Evolutionary conservation across 257 asterid species (phyloP), one percentile per base, ranked within the genome.

Genomic region (Ligustrum vulgare): DNA sequence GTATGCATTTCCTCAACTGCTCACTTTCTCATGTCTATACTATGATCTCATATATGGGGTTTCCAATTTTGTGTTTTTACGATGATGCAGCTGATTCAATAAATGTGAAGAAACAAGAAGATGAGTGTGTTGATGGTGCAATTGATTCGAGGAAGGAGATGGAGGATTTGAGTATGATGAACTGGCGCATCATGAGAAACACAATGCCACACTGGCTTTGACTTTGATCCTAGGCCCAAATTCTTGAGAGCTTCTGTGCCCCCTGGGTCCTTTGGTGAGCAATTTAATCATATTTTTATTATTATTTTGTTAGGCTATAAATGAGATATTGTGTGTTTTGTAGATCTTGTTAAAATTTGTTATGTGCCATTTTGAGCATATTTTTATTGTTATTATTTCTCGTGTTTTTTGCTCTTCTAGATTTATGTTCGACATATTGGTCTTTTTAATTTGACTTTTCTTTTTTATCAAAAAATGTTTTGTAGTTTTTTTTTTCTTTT

Each of bases 121-220:
- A 28, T 0, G 31, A 28, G 31, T 28, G 31, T 28, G 31, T 1
- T 28, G 31, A 28, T 28, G 31, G 1, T 28, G 31, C 31, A 28
- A 28, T 28, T 28, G 0, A 28, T 28, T 28, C 31, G 31, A 28
- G 31, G 31, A 28, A 28, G 31, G 31, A 28, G 31, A 28, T 28
- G 31, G 31, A 28, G 31, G 31, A 28, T 28, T 28, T 28, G 80
- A 81, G 47, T 86, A 86, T 47, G 86, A 86, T 79, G 81, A 64
- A 74, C 72, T 86, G 7, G 65, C 65, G 66, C 45, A 18, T 36
- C 16, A 54, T 25, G 77, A 73, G 64, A 39, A 71, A 66, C 35
- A 34, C 34, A 25, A 25, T 22, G 67, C 67, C 36, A 39, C 36
- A 39, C 12, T 39, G 25, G 5, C 18, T 64, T 79, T 28, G 69